phyloP scores from a whole-genome alignment of 768 basidiomycete species.

The Amanita muscaria region DNA sequence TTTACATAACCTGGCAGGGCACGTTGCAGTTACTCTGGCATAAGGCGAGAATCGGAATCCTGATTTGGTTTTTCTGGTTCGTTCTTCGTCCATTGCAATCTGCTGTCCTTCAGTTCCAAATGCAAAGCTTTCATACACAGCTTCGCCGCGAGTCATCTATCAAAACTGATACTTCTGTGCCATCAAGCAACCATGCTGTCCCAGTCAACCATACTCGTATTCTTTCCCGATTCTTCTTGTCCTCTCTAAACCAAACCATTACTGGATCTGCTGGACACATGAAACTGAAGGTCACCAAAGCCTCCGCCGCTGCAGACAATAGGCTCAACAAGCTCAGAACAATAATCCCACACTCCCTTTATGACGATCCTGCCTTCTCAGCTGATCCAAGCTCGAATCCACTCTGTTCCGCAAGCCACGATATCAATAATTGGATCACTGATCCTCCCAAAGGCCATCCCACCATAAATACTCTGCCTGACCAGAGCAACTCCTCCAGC shows the following conservation, averaged over 20 bases:
- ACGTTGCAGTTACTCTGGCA: not conserved
- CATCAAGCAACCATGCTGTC: not conserved
- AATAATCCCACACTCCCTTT: conserved; percentile 22
- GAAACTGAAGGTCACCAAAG: conserved; percentile 8
- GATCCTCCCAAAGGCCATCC: conserved; percentile 27
- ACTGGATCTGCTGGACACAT: not conserved
- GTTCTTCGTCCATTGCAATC: not conserved
- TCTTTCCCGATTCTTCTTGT: conserved; percentile 14
- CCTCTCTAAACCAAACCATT: conserved; percentile 3
- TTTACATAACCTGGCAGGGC: conserved; percentile 4
- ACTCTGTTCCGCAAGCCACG: conserved; percentile 2
- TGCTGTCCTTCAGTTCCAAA: not conserved
- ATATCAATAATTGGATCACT: conserved; percentile 22
- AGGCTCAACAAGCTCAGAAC: conserved; percentile 13
- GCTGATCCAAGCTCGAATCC: conserved; percentile 45
- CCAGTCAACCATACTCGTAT: conserved; percentile 3
- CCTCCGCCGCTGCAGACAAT: not conserved
- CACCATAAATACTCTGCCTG: conserved; percentile 14
- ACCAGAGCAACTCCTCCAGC: conserved; percentile 8
- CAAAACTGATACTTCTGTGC: not conserved
- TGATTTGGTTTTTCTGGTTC: not conserved
- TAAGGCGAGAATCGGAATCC: not conserved
- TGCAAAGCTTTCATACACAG: not conserved
- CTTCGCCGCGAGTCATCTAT: conserved; percentile 4
- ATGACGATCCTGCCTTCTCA: conserved; percentile 54